phyloP scores from a whole-genome alignment of 441 rosid genomes.

The Manihot esculenta region DNA sequence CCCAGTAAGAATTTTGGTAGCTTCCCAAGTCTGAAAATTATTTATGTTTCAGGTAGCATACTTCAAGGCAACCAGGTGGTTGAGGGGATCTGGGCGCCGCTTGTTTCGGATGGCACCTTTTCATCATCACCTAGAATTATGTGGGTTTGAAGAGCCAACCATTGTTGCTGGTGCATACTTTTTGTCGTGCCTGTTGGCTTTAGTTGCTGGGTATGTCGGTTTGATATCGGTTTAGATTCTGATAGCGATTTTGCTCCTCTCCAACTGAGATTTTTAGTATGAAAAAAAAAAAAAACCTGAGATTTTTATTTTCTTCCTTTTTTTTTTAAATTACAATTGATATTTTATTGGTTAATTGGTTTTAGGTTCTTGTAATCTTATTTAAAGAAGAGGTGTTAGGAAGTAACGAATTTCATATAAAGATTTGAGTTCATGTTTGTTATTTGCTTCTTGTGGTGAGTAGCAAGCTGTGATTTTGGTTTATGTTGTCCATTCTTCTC shows the following conservation, averaged over 20 bases:
- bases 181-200: slow-evolving; percentile 53
- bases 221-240: slow-evolving; percentile 56
- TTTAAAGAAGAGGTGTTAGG: not conserved
- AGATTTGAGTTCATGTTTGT: not conserved
- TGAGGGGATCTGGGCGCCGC: slow-evolving; percentile 46
- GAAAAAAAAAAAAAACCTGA: too few species aligned
- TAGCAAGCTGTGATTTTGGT: not conserved
- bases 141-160: slow-evolving; percentile 61
- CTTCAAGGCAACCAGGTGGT: slow-evolving; percentile 44
- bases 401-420: not conserved
- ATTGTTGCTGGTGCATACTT: slow-evolving; percentile 70
- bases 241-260: slow-evolving; percentile 6
- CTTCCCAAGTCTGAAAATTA: not conserved
- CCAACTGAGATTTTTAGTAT: slow-evolving; percentile 4
- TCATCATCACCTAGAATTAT: slow-evolving; percentile 60
- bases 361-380: not conserved
- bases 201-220: slow-evolving; percentile 76
- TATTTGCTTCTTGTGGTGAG: not conserved
- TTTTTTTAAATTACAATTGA: too few species aligned
- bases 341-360: not conserved
- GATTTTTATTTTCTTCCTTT: too few species aligned
- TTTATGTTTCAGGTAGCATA: slow-evolving; percentile 46
- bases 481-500: not conserved
- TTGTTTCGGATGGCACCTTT: slow-evolving; percentile 62
- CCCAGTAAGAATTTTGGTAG: too few species aligned